Percentiles rank a stretch among this genome's conserved stretches.
phyloP scores from a whole-genome alignment of 257 asterid species.

The Schizonepeta tenuifolia region DNA sequence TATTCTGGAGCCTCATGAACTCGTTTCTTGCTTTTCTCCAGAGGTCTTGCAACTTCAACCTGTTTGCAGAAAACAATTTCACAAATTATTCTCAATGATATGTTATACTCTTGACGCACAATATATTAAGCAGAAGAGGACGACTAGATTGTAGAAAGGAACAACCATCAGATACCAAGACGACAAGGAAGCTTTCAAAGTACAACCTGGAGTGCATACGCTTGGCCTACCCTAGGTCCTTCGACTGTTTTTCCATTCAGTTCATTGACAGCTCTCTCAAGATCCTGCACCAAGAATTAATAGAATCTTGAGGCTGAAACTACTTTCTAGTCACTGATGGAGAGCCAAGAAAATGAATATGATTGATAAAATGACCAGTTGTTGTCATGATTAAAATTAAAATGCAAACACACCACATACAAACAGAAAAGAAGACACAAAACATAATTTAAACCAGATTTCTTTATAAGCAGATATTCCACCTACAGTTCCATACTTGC shows the following conservation, averaged over 20 bases:
- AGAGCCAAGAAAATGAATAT: conserved; percentile 4
- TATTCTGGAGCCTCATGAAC: conserved; percentile 66
- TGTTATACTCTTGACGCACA: neutral
- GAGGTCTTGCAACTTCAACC: conserved; percentile 94
- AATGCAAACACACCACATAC: conserved; percentile 18
- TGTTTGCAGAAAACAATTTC: conserved; percentile 40
- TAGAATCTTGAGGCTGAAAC: conserved; percentile 24
- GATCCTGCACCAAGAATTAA: conserved; percentile 55
- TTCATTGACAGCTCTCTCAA: conserved; percentile 74
- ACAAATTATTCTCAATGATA: neutral
- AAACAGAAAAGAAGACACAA: conserved; percentile 13
- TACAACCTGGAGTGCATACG: conserved; percentile 67
- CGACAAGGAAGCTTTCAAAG: conserved; percentile 27
- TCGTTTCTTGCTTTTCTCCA: conserved; percentile 74
- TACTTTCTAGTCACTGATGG: conserved; percentile 22
- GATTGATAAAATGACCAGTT: conserved; percentile 6
- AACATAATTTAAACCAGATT: neutral
- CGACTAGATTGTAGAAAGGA: conserved; percentile 17
- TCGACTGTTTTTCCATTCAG: conserved; percentile 65
- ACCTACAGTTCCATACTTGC: too few relatives aligned
- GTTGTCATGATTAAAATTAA: conserved; percentile 16
- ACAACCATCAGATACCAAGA: conserved; percentile 18
- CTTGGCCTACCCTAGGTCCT: conserved; percentile 67
- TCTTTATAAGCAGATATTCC: too few relatives aligned
- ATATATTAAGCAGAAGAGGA: conserved; percentile 22